These are phyloP conservation scores for Teunomyces stri DNA, from an alignment of 805 yeast species.

Conservation along the genomic window DNA sequence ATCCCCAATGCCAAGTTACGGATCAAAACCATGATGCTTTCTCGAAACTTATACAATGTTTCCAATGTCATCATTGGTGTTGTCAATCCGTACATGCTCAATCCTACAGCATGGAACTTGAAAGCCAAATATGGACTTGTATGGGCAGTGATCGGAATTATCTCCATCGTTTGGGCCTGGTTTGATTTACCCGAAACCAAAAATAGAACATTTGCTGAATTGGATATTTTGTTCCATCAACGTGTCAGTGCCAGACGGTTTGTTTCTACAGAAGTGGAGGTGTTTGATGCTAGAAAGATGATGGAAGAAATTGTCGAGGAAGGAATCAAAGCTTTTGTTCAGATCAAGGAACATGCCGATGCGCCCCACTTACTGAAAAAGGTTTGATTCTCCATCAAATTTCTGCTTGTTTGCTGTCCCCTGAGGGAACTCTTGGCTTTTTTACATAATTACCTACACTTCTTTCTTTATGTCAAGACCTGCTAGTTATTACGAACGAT, in stretches of 20 bases:
- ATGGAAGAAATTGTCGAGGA: conserved; percentile 35
- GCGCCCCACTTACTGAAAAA: neutral
- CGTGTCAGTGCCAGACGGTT: conserved; percentile 44
- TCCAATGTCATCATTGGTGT: conserved; percentile 31
- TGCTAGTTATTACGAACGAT: conserved; percentile 7
- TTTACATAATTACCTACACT: too few relatives aligned
- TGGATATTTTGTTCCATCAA: conserved; percentile 50
- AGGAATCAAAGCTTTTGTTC: conserved; percentile 29
- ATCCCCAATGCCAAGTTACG: conserved; percentile 34
- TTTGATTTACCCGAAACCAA: conserved; percentile 60
- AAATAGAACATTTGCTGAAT: conserved; percentile 57
- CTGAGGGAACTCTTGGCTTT: neutral
- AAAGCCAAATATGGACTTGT: conserved; percentile 44
- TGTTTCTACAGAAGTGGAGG: conserved; percentile 36
- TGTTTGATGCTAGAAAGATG: conserved; percentile 36
- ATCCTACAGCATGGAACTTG: conserved; percentile 46
- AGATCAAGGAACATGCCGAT: conserved; percentile 5
- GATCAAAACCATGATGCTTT: conserved; percentile 36
- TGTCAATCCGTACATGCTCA: conserved; percentile 41
- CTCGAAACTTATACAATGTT: conserved; percentile 38
- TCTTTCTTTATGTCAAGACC: conserved; percentile 1
- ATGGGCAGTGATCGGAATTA: conserved; percentile 36
- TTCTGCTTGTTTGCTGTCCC: too few relatives aligned
- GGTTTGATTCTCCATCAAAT: neutral
- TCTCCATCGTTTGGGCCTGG: conserved; percentile 40